Evolutionary conservation across 129 eudicot species (phyloP).

Genomic region (Logfia minima): DNA sequence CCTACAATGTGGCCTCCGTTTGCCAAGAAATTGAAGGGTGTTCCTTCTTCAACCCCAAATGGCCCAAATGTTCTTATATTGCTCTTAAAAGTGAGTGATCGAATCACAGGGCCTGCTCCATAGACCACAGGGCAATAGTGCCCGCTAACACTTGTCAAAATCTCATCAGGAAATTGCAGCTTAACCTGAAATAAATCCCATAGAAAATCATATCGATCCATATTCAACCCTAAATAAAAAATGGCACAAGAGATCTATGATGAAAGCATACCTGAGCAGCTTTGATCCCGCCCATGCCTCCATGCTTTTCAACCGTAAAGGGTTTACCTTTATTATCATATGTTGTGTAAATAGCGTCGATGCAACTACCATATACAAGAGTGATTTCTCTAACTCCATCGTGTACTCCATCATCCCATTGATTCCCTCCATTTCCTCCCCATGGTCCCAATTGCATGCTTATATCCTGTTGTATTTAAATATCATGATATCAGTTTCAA

Average conservation of each 20-base stretch:
- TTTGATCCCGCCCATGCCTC: slow-evolving; percentile 53
- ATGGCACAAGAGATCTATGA: neutral
- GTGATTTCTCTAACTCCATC: slow-evolving; percentile 61
- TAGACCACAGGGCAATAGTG: slow-evolving; percentile 55
- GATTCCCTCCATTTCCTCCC: slow-evolving; percentile 63
- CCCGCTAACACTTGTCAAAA: slow-evolving; percentile 32
- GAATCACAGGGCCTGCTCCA: slow-evolving; percentile 54
- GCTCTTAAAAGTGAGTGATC: slow-evolving; percentile 55
- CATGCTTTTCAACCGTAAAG: slow-evolving; percentile 47
- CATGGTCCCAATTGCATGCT: slow-evolving; percentile 53
- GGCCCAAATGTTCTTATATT: slow-evolving; percentile 62
- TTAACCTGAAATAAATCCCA: slow-evolving; percentile 41
- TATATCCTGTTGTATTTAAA: slow-evolving; percentile 14
- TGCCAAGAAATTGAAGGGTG: slow-evolving; percentile 49
- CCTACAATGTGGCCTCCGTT: slow-evolving; percentile 57
- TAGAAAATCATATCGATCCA: neutral
- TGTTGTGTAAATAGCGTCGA: slow-evolving; percentile 47
- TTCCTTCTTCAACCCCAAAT: slow-evolving; percentile 65
- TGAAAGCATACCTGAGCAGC: slow-evolving; percentile 33
- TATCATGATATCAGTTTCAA: neutral
- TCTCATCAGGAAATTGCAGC: neutral
- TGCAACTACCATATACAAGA: slow-evolving; percentile 47
- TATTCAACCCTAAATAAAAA: neutral
- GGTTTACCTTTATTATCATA: slow-evolving; percentile 53
- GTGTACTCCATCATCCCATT: slow-evolving; percentile 59